Percentiles rank a stretch among this genome's conserved stretches.
phyloP scores from a whole-genome alignment of 2,329 filamentous ascomycete genomes.

The Sclerotiophoma versabilis region DNA sequence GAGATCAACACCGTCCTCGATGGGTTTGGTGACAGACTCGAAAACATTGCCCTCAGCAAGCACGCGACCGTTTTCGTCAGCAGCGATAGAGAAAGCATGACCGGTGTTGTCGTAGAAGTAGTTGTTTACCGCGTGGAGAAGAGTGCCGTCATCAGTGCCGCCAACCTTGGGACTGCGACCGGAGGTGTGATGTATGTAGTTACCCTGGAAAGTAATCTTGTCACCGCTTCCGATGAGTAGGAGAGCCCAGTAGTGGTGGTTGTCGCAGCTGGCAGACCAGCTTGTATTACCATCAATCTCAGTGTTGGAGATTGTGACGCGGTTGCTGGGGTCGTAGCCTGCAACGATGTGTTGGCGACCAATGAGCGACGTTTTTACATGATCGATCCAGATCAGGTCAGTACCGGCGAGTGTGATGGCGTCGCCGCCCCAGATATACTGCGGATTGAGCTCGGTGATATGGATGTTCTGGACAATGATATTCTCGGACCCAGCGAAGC shows the following conservation, averaged over 20 bases:
- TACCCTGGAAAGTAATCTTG: conserved; percentile 29
- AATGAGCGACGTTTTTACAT: conserved; percentile 29
- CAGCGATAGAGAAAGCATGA: conserved; percentile 23
- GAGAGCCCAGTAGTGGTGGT: conserved; percentile 34
- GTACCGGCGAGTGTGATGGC: conserved; percentile 45
- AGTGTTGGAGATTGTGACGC: conserved; percentile 32
- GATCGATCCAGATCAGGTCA: conserved; percentile 47
- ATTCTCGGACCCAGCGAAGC: conserved; percentile 45
- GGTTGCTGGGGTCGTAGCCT: conserved; percentile 22
- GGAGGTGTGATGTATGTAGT: conserved; percentile 36
- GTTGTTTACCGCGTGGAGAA: conserved; percentile 32
- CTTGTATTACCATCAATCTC: conserved; percentile 31
- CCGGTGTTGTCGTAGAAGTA: conserved; percentile 25
- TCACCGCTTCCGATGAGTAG: conserved; percentile 26
- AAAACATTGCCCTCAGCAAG: conserved; percentile 33
- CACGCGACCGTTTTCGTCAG: conserved; percentile 12
- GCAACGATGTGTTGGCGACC: conserved; percentile 29
- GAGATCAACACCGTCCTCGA: conserved; percentile 11
- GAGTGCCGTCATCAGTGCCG: conserved; percentile 20
- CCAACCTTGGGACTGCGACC: conserved; percentile 30
- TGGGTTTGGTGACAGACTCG: conserved; percentile 14
- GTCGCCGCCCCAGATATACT: conserved; percentile 51
- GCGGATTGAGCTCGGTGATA: conserved; percentile 48
- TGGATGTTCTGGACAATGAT: conserved; percentile 52
- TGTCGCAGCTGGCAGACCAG: conserved; percentile 31